A percentile compares a stretch with the other conserved stretches of the same genome.
Evolutionary conservation across 176 grass and related monocot species (phyloP).

Genomic region (Aegilops speltoides): DNA sequence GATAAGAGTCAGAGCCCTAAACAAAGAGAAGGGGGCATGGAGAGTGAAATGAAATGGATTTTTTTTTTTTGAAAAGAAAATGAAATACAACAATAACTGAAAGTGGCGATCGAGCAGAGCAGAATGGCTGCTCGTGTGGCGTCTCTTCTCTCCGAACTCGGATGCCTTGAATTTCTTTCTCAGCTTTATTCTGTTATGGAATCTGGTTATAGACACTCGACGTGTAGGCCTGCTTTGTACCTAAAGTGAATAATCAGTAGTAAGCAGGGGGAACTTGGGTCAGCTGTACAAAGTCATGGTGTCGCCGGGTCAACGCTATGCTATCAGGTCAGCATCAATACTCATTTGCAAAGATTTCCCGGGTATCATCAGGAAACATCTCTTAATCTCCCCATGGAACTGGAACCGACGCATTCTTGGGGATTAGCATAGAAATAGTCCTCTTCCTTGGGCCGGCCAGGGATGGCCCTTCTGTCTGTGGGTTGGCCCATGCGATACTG

Average conservation of each 20-base stretch:
- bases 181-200: slow-evolving; percentile 41
- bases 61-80: neutral
- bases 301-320: neutral
- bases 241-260: slow-evolving; percentile 28
- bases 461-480: slow-evolving; percentile 47
- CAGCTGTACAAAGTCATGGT: slow-evolving; percentile 40
- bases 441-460: slow-evolving; percentile 83
- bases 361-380: slow-evolving; percentile 18
- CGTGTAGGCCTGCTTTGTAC: slow-evolving; percentile 22
- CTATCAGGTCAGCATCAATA: neutral
- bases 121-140: neutral
- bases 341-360: neutral
- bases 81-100: slow-evolving; percentile 25
- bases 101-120: slow-evolving; percentile 9
- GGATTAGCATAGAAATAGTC: slow-evolving; percentile 95
- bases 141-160: slow-evolving; percentile 12
- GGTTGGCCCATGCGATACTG: slow-evolving; percentile 77
- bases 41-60: neutral
- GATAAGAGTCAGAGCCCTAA: slow-evolving; percentile 3
- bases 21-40: neutral
- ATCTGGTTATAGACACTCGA: neutral
- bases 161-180: slow-evolving; percentile 12
- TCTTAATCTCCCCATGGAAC: slow-evolving; percentile 15
- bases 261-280: slow-evolving; percentile 2
- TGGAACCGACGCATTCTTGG: slow-evolving; percentile 63